phyloP scores from a whole-genome alignment of 176 grass and related monocot species.

The Oryza glaberrima region DNA sequence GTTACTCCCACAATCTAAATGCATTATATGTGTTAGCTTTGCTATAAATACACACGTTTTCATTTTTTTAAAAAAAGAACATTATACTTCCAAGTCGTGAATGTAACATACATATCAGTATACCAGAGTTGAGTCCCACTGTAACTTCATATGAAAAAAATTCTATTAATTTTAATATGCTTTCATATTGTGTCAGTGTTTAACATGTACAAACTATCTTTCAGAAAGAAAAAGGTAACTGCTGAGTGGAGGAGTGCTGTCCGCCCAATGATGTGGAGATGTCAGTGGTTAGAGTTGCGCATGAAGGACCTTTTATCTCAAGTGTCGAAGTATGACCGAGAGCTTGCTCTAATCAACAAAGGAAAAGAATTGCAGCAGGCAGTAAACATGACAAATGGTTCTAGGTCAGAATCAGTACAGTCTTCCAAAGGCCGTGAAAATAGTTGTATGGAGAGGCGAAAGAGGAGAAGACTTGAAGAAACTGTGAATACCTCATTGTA shows the following conservation, averaged over 20 bases:
- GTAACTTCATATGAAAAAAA: neutral
- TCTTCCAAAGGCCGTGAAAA: slow-evolving; percentile 49
- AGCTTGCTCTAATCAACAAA: slow-evolving; percentile 67
- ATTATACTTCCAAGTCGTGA: neutral
- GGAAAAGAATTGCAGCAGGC: slow-evolving; percentile 63
- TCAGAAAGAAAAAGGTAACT: slow-evolving; percentile 89
- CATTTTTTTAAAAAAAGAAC: neutral
- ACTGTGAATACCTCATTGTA: slow-evolving; percentile 58
- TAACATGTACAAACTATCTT: slow-evolving; percentile 25
- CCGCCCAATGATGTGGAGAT: slow-evolving; percentile 74
- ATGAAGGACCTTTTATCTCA: slow-evolving; percentile 78
- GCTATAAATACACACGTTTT: neutral
- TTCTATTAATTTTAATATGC: slow-evolving; percentile 27
- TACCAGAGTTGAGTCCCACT: neutral
- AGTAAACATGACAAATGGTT: slow-evolving; percentile 64
- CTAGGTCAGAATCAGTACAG: slow-evolving; percentile 53
- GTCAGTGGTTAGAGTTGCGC: slow-evolving; percentile 81
- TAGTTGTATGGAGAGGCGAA: slow-evolving; percentile 76
- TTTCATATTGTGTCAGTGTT: slow-evolving; percentile 34
- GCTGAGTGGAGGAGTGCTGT: slow-evolving; percentile 75
- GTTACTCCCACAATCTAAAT: neutral
- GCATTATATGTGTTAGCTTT: neutral
- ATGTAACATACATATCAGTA: neutral
- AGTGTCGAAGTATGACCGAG: slow-evolving; percentile 81
- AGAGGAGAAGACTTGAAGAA: slow-evolving; percentile 78